Evolutionary conservation across 2,329 filamentous ascomycete species (phyloP).

Genomic region (Botryotinia convoluta): DNA sequence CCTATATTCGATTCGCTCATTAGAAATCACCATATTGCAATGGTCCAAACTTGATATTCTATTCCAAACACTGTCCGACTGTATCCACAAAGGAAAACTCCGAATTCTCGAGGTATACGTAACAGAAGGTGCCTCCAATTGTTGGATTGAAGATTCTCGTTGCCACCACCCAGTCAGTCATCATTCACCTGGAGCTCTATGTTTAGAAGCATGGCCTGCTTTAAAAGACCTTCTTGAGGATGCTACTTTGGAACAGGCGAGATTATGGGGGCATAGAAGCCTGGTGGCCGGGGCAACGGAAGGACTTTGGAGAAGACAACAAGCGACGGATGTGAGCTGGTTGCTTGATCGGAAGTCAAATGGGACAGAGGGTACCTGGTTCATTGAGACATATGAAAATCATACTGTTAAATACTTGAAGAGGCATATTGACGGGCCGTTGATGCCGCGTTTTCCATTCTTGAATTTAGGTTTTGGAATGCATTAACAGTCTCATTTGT

Average conservation of each 20-base stretch:
- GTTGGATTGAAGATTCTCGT: background rate
- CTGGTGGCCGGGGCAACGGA: background rate
- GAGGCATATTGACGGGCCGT: background rate
- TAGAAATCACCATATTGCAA: constrained; percentile 25
- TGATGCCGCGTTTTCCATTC: background rate
- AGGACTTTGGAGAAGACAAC: background rate
- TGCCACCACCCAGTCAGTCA: background rate
- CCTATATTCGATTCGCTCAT: constrained; percentile 25
- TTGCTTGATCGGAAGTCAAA: constrained; percentile 11
- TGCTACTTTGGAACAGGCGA: constrained; percentile 29
- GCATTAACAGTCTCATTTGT: rapidly evolving
- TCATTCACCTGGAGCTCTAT: no score
- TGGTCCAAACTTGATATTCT: constrained; percentile 30
- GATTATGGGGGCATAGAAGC: constrained; percentile 8
- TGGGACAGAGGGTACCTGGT: background rate
- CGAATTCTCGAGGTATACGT: constrained; percentile 29
- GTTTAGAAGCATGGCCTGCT: background rate
- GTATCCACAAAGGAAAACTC: constrained; percentile 33
- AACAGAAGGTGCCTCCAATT: background rate
- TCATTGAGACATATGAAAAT: background rate
- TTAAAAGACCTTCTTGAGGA: constrained; percentile 28
- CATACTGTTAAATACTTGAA: background rate
- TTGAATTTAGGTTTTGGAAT: background rate
- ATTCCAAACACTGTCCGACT: constrained; percentile 29
- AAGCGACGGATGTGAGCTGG: constrained; percentile 21